Percentiles rank a stretch among this genome's conserved stretches.
Evolutionary conservation across 23 red algal genomes (phyloP).

Genomic region (Cyanidioschyzon merolae): DNA sequence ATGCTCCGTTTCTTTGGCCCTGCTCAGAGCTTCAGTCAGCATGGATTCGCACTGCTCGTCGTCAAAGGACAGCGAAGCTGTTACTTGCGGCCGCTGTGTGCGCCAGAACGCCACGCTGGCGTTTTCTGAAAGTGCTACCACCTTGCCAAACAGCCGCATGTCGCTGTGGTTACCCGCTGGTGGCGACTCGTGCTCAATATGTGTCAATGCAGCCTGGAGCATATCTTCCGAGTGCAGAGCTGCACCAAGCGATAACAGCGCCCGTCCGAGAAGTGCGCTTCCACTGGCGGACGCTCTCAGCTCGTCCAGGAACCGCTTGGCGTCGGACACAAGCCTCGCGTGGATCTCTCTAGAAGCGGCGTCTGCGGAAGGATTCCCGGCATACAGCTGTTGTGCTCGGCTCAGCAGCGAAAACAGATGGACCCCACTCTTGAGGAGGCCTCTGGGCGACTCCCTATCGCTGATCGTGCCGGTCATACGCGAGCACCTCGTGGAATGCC

Average conservation of each 20-base stretch:
- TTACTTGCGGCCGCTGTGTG: background rate
- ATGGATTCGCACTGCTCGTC: background rate
- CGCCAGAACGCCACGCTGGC: slow-evolving; percentile 1
- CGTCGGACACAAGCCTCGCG: background rate
- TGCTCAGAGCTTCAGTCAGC: background rate
- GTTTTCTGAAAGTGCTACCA: background rate
- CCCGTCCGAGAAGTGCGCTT: background rate
- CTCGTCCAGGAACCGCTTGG: background rate
- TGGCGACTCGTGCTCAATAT: background rate
- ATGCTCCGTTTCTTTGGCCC: background rate
- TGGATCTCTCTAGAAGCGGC: background rate
- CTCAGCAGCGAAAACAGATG: background rate
- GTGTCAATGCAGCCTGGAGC: background rate
- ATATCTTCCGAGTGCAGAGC: background rate
- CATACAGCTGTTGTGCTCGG: background rate
- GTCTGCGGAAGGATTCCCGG: background rate
- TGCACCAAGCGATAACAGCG: slow-evolving; percentile 6
- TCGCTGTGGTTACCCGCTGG: background rate
- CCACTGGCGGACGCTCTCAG: background rate
- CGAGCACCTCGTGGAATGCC: background rate
- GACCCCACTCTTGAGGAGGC: background rate
- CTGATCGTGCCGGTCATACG: background rate
- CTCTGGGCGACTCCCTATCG: background rate
- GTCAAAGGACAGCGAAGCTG: background rate
- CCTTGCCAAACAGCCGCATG: background rate